phyloP scores from a whole-genome alignment of 2,329 filamentous ascomycete species.

The Pleomassaria siparia region DNA sequence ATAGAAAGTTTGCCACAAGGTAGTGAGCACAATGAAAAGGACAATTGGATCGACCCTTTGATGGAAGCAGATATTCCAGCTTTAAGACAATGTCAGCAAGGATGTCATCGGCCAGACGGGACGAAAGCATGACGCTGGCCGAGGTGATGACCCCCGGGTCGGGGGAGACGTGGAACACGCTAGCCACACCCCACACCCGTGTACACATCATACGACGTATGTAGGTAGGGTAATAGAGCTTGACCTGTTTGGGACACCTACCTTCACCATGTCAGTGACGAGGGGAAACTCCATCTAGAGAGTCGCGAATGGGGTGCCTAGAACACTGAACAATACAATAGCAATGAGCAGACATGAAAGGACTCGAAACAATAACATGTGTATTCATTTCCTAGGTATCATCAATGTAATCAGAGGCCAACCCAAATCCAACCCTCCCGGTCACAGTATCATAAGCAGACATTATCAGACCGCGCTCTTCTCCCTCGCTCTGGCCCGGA shows the following conservation, averaged over 20 bases:
- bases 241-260: not conserved
- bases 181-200: slow-evolving; percentile 9
- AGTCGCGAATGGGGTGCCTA: no score
- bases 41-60: no score
- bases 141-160: slow-evolving; percentile 7
- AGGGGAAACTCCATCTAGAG: no score
- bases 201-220: no score
- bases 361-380: no score
- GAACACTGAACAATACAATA: no score
- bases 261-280: not conserved
- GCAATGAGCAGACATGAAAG: no score
- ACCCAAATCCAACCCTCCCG: not conserved
- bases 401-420: not conserved
- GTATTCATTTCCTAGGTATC: not conserved
- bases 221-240: no score
- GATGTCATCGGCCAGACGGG: slow-evolving; percentile 9
- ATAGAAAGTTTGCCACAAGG: no score
- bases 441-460: not conserved
- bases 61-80: not conserved
- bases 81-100: slow-evolving; percentile 7
- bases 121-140: slow-evolving; percentile 8
- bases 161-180: slow-evolving; percentile 7
- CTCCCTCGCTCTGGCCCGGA: slow-evolving; percentile 21
- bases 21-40: no score
- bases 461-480: slow-evolving; percentile 27